These are phyloP conservation scores for Ophiostoma sp. DNA, from an alignment of 2,329 filamentous ascomycete species.

Conservation along the genomic window DNA sequence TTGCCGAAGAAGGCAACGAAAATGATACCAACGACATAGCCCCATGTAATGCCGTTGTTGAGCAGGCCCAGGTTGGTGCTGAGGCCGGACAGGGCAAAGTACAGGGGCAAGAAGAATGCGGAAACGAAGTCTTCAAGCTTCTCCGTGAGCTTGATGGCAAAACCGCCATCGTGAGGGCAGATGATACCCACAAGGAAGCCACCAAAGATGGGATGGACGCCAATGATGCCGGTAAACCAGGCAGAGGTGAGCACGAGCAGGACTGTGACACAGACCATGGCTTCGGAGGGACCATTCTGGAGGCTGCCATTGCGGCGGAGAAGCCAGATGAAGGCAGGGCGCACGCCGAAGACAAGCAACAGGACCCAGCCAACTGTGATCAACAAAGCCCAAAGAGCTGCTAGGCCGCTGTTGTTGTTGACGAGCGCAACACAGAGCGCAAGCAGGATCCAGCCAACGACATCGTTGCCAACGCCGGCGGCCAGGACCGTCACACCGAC, in stretches of 20 bases:
- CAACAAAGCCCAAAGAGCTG: constrained; percentile 79
- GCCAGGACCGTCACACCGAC: constrained; percentile 86
- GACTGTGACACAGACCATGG: constrained; percentile 75
- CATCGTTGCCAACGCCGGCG: constrained; percentile 89
- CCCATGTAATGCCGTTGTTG: constrained; percentile 78
- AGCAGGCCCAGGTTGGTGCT: constrained; percentile 83
- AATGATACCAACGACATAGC: constrained; percentile 78
- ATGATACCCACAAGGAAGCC: constrained; percentile 86
- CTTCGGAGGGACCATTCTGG: constrained; percentile 81
- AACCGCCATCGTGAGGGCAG: constrained; percentile 82
- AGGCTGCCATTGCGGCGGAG: constrained; percentile 69
- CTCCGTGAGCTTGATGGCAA: constrained; percentile 84
- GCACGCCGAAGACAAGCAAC: constrained; percentile 66
- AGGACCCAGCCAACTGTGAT: constrained; percentile 68
- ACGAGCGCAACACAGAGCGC: constrained; percentile 90
- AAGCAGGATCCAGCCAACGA: constrained; percentile 83
- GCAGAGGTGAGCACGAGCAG: constrained; percentile 71
- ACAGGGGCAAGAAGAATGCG: constrained; percentile 78
- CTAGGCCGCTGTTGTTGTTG: constrained; percentile 75
- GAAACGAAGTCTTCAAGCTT: constrained; percentile 90
- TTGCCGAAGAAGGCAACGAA: constrained; percentile 78
- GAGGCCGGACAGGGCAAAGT: constrained; percentile 87
- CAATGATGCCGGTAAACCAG: constrained; percentile 84
- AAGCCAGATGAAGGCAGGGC: constrained; percentile 68
- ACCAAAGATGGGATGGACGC: constrained; percentile 90